These are phyloP conservation scores for Nicotiana rustica DNA, from an alignment of 305 asterid species.

Conservation along the genomic window DNA sequence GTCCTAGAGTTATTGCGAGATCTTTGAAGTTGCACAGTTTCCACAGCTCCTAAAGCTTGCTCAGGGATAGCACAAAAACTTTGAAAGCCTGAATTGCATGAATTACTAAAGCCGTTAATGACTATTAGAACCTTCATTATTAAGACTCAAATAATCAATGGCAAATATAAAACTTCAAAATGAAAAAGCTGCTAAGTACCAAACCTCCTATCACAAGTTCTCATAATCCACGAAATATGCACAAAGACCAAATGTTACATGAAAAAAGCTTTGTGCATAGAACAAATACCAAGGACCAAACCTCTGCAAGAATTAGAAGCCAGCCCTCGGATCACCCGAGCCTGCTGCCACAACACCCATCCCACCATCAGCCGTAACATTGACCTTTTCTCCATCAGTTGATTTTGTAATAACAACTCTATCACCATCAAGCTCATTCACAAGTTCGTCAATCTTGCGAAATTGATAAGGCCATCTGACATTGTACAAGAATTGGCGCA, in stretches of 20 bases:
- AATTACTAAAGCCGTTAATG: not conserved
- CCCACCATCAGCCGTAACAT: conserved; percentile 55
- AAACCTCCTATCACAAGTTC: not conserved
- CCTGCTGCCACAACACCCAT: conserved; percentile 91
- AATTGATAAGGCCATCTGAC: conserved; percentile 91
- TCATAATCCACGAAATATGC: conserved; percentile 36
- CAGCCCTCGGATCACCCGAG: conserved; percentile 83
- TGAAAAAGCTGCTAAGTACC: not conserved
- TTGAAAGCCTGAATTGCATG: too few relatives aligned
- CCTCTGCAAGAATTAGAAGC: conserved; percentile 53
- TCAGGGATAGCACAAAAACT: too few relatives aligned
- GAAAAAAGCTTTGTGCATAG: conserved; percentile 54
- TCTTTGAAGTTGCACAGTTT: too few relatives aligned
- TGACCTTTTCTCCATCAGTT: conserved; percentile 41
- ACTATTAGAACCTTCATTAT: not conserved
- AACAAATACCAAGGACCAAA: conserved; percentile 42
- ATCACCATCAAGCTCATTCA: conserved; percentile 61
- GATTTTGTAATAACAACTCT: conserved; percentile 43
- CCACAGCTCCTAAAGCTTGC: too few relatives aligned
- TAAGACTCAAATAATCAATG: conserved; percentile 3
- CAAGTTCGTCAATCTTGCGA: conserved; percentile 81
- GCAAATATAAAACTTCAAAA: conserved; percentile 16
- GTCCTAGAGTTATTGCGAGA: too few relatives aligned
- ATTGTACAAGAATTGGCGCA: conserved; percentile 89
- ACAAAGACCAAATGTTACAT: conserved; percentile 42